Evolutionary conservation across 2,329 filamentous ascomycete genomes (phyloP), one percentile per base, ranked within the genome.

Genomic region (Cordyceps javanica): DNA sequence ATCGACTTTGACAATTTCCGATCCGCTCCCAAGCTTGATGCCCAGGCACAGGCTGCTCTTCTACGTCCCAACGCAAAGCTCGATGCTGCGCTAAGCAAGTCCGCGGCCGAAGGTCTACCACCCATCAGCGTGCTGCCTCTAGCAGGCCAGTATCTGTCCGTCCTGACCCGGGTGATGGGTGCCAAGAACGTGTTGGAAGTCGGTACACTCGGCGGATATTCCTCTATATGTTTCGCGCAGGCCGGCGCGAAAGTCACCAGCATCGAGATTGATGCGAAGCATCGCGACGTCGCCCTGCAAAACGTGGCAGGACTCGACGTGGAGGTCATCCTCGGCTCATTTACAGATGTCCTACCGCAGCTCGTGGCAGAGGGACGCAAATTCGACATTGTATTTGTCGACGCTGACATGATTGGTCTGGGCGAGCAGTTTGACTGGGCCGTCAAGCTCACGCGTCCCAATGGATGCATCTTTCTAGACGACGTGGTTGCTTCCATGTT

Each of bases 151-250:
- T 70, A 69, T 48, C 66, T 78, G 9, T 67, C 73, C 11, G 62
- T 77, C 14, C 73, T 75, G 45, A 68, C 68, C 52, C 68, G 69
- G 46, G 60, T 73, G 34, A 67, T 70, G 1, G 61, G 65, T 23
- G 72, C 70, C 38, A 70, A 71, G 55, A 63, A 67, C 5, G 69
- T 77, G 2, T 75, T 84, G 36, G 81, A 85, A 64, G 69, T 84
- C 49, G 81, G 81, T 25, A 82, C 79, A 0, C 65, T 84, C 26
- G 80, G 80, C 13, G 81, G 75, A 8, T 83, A 81, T 65, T 76
- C 74, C 1, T 74, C 77, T 14, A 78, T 82, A 55, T 83, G 77
- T 72, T 71, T 84, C 50, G 79, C 79, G 3, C 67, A 64, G 55
- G 59, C 68, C 3, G 69, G 68, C 34, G 67, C 65, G n/a, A 25